phyloP scores from a whole-genome alignment of 129 eudicot genomes.

The Flaveria brownii region DNA sequence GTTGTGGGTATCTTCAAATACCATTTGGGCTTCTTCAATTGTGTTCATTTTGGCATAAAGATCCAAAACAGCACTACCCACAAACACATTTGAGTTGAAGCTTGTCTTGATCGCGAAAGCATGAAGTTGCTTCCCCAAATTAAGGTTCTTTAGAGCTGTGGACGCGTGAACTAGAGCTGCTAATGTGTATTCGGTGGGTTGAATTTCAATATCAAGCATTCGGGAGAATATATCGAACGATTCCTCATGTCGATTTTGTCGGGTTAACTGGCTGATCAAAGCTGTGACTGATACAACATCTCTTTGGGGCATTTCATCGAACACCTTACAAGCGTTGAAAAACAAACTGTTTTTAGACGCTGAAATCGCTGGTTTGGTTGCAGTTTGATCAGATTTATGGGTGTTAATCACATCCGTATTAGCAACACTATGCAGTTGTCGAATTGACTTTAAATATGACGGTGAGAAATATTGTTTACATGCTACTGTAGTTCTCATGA shows the following conservation, averaged over 20 bases:
- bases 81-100: conserved; percentile 51
- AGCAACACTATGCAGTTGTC: background rate
- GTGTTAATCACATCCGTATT: conserved; percentile 6
- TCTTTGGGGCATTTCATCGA: conserved; percentile 61
- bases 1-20: conserved; percentile 49
- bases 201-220: conserved; percentile 53
- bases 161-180: conserved; percentile 54
- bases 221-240: conserved; percentile 42
- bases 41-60: conserved; percentile 50
- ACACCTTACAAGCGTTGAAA: conserved; percentile 43
- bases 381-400: conserved; percentile 20
- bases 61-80: conserved; percentile 59
- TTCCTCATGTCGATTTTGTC: conserved; percentile 39
- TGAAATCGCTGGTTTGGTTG: conserved; percentile 8
- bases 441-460: conserved; percentile 17
- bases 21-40: conserved; percentile 56
- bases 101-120: conserved; percentile 43
- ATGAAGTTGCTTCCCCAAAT: conserved; percentile 62
- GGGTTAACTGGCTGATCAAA: conserved; percentile 48
- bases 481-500: conserved; percentile 29
- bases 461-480: conserved; percentile 19
- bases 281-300: conserved; percentile 55
- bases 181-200: conserved; percentile 67
- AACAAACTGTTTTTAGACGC: background rate
- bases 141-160: conserved; percentile 41